Evolutionary conservation across 208 protist genomes (phyloP).

Genomic region (Balamuthia mandrillaris): DNA sequence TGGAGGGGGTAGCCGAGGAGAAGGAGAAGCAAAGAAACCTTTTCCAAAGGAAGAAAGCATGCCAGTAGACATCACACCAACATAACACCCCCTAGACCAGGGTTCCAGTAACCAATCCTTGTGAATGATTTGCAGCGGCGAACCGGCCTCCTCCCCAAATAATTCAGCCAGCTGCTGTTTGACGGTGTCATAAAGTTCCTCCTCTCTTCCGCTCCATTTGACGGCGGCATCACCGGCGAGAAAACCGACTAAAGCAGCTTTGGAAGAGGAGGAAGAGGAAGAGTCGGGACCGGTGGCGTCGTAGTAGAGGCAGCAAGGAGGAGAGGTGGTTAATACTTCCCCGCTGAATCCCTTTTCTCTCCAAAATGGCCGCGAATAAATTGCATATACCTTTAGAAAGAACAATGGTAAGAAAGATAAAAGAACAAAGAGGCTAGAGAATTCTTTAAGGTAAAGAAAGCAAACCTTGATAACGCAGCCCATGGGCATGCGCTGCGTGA

Average conservation of each 20-base stretch:
- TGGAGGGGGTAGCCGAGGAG: background rate
- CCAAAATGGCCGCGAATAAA: constrained; percentile 6
- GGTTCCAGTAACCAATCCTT: constrained; percentile 9
- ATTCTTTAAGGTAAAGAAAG: background rate
- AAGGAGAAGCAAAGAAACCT: background rate
- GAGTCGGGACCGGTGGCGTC: background rate
- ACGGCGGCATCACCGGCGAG: background rate
- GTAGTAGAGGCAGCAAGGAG: background rate
- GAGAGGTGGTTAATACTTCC: background rate
- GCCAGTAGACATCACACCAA: constrained; percentile 12
- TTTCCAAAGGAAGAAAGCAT: constrained; percentile 34
- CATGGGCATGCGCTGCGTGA: constrained; percentile 38
- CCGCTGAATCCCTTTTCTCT: background rate
- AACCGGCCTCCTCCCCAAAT: background rate
- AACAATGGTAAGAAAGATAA: background rate
- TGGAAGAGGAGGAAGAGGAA: background rate
- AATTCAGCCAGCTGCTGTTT: background rate
- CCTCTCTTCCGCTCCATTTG: background rate
- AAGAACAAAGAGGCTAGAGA: background rate
- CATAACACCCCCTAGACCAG: constrained; percentile 3
- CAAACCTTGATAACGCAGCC: constrained; percentile 52
- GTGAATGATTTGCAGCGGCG: background rate
- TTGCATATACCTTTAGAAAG: background rate
- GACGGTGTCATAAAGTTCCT: background rate
- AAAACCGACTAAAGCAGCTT: background rate